phyloP scores from a whole-genome alignment of 371 early-diverging fungal genomes.

The Smittium mucronatum region DNA sequence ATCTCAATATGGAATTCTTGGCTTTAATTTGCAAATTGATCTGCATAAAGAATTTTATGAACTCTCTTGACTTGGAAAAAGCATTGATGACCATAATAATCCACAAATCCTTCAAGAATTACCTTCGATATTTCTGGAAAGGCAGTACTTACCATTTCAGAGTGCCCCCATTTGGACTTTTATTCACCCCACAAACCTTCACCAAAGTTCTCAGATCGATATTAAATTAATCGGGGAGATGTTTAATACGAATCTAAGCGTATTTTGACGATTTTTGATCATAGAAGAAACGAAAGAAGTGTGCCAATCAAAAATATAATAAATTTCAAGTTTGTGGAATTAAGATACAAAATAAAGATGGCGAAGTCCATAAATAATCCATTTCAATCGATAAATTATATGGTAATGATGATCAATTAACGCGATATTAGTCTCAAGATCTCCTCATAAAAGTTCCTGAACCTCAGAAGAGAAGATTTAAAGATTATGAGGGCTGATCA shows the following conservation, averaged over 20 bases:
- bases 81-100: no score
- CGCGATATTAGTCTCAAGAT: background rate
- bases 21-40: background rate
- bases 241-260: background rate
- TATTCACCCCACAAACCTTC: background rate
- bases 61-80: background rate
- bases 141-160: background rate
- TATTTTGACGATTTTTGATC: background rate
- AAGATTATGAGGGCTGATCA: background rate
- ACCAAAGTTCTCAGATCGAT: background rate
- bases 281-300: constrained; percentile 6
- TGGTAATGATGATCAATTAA: background rate
- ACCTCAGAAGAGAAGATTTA: background rate
- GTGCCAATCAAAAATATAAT: no score
- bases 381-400: background rate
- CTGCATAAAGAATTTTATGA: background rate
- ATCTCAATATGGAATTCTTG: background rate
- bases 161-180: background rate
- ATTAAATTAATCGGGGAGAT: background rate
- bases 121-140: background rate
- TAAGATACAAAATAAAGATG: constrained; percentile 9
- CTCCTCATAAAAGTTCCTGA: background rate
- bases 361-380: constrained; percentile 20
- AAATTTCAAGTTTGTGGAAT: background rate
- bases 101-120: background rate